Base-by-base conservation (phyloP, 345 rosid species). In the Pistacia integerrima region DNA sequence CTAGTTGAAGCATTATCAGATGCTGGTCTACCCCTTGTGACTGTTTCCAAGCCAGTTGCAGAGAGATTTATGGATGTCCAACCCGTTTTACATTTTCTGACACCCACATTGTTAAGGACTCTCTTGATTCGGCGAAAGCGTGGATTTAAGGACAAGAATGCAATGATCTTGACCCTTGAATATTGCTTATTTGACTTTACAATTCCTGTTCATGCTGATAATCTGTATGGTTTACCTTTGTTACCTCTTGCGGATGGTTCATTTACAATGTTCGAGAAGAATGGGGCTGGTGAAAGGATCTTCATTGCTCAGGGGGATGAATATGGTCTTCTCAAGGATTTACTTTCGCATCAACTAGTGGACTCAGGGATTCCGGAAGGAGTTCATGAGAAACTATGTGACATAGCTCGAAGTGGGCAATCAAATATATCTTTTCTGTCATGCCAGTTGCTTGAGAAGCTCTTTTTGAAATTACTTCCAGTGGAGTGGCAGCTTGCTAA, bases 211-310 rank as follows among this genome's bases (percentile, higher is more conserved):
- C 83, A 66, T 67, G 78, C 79, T 52, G 87, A 87, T 73, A 72
- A 68, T 81, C 79, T 94, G 81, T 87, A 81, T 83, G 97, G 97
- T 83, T 85, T 94, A 83, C 87, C 94, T 72, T 79, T 94, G 87
- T 79, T 94, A 82, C 97, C 97, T 64, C 94, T 94, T 64, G 91
- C 94, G 20, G 86, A 92, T 89, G 95, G 94, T 85, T 91, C 94
- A 77, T 90, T 90, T 82, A 82, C 95, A 67, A 75, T 81, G 51
- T 89, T 94, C 84, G 93, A 81, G 82, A 92, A 90, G 87, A 87
- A 84, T 79, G 95, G 91, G 55, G 79, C 85, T 69, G 86, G 88
- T 81, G 97, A 91, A 82, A 91, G 97, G 83, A 86, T 92, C 75
- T 94, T 88, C 87, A 75, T 92, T 70, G 89, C 92, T 67, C 82